phyloP scores from a whole-genome alignment of 2,329 filamentous ascomycete genomes.

The Colletotrichum limetticola region DNA sequence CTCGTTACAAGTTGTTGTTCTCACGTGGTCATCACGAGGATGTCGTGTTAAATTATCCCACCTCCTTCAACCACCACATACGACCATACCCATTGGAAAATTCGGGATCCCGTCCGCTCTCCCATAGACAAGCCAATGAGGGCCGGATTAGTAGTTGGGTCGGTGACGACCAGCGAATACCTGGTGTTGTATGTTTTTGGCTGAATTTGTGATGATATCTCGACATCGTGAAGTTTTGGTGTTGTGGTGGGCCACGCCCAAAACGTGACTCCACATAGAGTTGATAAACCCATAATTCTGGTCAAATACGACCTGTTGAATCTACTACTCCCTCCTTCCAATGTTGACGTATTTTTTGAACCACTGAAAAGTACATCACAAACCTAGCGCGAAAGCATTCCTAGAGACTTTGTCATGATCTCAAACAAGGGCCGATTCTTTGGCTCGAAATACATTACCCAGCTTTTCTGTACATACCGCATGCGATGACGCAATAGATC shows the following conservation, averaged over 20 bases:
- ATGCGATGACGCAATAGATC: neutral
- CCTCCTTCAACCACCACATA: neutral
- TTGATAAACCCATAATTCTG: no score
- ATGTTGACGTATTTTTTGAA: neutral
- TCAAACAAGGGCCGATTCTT: neutral
- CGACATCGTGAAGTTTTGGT: neutral
- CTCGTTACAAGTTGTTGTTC: neutral
- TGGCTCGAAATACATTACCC: neutral
- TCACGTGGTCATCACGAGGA: neutral
- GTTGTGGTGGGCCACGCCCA: neutral
- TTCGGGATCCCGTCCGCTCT: neutral
- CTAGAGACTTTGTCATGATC: neutral
- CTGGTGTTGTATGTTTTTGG: neutral
- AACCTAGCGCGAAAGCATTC: neutral
- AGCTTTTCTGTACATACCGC: neutral
- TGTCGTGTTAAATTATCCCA: neutral
- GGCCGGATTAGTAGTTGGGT: neutral
- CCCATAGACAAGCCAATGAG: neutral
- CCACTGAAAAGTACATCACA: neutral
- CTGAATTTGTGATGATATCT: neutral
- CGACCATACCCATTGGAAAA: neutral
- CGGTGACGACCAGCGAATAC: neutral
- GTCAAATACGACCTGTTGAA: neutral
- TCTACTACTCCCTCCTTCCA: neutral
- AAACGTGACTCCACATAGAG: neutral